Conservation (phyloP, 192 early-diverging fungal species). For the Linnemannia zychae region DNA sequence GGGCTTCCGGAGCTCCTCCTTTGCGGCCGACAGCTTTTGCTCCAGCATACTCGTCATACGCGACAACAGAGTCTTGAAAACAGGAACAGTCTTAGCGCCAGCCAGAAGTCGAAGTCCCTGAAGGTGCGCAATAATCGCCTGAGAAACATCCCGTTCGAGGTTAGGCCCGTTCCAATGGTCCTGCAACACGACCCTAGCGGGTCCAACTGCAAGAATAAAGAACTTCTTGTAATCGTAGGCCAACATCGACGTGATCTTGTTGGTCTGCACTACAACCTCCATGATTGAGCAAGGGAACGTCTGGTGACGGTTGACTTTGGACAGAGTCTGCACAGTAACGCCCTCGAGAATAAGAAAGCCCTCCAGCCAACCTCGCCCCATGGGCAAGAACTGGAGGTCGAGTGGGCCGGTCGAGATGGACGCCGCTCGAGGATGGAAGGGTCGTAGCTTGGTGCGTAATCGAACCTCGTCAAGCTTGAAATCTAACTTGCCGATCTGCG, state of each 20-base stretch:
- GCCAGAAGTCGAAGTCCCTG: constrained; percentile 39
- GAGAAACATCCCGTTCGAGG: constrained; percentile 33
- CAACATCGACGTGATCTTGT: constrained; percentile 67
- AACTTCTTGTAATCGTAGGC: constrained; percentile 86
- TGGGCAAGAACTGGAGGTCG: constrained; percentile 56
- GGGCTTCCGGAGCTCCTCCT: constrained; percentile 44
- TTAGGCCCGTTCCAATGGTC: constrained; percentile 65
- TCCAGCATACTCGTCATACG: constrained; percentile 38
- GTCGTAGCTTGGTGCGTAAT: constrained; percentile 54
- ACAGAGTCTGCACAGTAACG: constrained; percentile 34
- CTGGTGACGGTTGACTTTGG: constrained; percentile 30
- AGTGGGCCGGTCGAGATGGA: constrained; percentile 59
- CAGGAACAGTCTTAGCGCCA: constrained; percentile 46
- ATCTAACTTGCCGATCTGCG: constrained; percentile 71
- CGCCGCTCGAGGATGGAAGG: constrained; percentile 55
- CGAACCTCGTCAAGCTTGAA: constrained; percentile 65
- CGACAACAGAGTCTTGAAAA: constrained; percentile 42
- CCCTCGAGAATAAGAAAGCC: constrained; percentile 68
- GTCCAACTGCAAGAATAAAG: constrained; percentile 70
- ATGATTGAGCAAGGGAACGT: constrained; percentile 55
- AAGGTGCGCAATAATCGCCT: constrained; percentile 32
- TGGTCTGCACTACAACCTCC: constrained; percentile 59
- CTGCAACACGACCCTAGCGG: constrained; percentile 60
- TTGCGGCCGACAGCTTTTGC: constrained; percentile 39
- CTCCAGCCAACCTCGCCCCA: constrained; percentile 62